These are phyloP conservation scores for Triticum monococcum DNA, from an alignment of 176 grass and related monocot genomes.

Conservation along the genomic window DNA sequence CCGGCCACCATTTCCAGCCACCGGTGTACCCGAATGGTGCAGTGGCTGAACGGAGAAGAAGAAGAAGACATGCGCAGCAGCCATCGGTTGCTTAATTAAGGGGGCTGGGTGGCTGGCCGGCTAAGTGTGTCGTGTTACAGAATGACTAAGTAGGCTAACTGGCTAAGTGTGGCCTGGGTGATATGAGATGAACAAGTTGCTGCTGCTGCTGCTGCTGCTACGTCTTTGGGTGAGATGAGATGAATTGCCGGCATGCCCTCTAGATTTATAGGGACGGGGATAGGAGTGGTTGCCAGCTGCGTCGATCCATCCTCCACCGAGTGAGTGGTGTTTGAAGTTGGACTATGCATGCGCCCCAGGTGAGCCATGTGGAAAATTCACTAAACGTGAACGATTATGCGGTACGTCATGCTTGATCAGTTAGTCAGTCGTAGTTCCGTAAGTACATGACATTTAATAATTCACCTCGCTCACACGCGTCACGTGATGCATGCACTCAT, in stretches of 20 bases:
- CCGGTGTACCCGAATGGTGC: neutral
- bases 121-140: no score
- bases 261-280: neutral
- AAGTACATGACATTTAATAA: neutral
- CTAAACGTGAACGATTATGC: neutral
- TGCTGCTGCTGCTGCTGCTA: neutral
- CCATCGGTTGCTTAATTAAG: neutral
- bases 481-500: neutral
- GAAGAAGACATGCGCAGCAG: neutral
- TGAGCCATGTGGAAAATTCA: neutral
- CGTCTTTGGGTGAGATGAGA: neutral
- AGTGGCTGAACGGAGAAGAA: neutral
- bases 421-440: neutral
- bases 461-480: no score
- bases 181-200: neutral
- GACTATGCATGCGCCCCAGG: neutral
- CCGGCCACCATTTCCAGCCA: neutral
- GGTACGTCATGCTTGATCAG: neutral
- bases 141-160: neutral
- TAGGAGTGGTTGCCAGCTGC: neutral
- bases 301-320: neutral
- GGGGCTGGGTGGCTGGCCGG: no score
- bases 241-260: neutral
- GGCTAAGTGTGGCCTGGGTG: neutral
- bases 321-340: neutral